These are phyloP conservation scores for Acrodontium crateriforme DNA, from an alignment of 2,329 filamentous ascomycete genomes.

Conservation along the genomic window DNA sequence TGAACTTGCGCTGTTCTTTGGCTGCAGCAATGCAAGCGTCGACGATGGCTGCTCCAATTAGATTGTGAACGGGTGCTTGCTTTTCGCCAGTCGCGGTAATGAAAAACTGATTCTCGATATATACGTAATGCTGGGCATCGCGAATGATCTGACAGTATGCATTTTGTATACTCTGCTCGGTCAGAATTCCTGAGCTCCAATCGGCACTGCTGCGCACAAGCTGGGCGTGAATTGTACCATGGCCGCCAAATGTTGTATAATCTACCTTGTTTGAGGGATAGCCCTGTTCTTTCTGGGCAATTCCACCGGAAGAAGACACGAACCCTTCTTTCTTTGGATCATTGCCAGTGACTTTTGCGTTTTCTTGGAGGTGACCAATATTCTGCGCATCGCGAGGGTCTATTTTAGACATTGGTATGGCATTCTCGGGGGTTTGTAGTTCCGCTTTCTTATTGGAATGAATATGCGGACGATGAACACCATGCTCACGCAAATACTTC, in stretches of 20 bases:
- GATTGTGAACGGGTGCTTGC: constrained; percentile 74
- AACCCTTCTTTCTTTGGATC: constrained; percentile 19
- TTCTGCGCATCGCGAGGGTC: neutral
- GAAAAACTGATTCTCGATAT: constrained; percentile 99
- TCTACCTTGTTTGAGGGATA: constrained; percentile 14
- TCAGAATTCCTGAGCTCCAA: constrained; percentile 84
- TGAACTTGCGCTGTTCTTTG: constrained; percentile 75
- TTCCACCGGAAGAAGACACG: constrained; percentile 19
- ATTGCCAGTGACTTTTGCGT: constrained; percentile 20
- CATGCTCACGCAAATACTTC: constrained; percentile 13
- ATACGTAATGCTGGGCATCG: constrained; percentile 82
- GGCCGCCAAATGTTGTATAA: constrained; percentile 21
- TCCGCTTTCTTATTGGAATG: constrained; percentile 5
- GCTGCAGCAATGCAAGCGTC: constrained; percentile 72
- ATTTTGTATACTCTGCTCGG: constrained; percentile 75
- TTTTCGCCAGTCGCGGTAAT: constrained; percentile 87
- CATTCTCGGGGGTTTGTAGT: constrained; percentile 3
- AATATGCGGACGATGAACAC: constrained; percentile 8
- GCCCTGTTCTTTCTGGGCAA: constrained; percentile 17
- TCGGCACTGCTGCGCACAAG: constrained; percentile 80
- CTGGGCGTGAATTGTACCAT: constrained; percentile 69
- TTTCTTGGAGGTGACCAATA: constrained; percentile 14
- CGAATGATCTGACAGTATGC: constrained; percentile 75
- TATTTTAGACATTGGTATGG: too few relatives aligned
- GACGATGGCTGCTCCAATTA: constrained; percentile 76